phyloP scores from a whole-genome alignment of 2,329 filamentous ascomycete species.

The Pseudocercospora fuligena region DNA sequence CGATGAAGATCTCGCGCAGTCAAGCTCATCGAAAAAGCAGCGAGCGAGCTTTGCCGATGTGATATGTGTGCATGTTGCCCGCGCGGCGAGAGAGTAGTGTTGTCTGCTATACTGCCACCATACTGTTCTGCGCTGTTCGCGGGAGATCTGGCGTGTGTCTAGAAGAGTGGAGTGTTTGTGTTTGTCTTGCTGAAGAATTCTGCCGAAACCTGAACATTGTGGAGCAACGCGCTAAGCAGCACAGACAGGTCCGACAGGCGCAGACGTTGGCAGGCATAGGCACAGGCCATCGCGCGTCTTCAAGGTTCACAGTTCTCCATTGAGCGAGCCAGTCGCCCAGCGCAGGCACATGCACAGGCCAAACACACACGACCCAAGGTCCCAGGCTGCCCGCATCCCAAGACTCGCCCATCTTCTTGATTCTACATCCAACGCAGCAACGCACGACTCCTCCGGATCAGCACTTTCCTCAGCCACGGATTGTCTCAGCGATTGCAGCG shows the following conservation, averaged over 20 bases:
- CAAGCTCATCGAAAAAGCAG: neutral
- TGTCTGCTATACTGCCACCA: neutral
- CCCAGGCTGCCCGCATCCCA: neutral
- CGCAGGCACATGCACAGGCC: neutral
- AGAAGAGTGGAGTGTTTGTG: neutral
- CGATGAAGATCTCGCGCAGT: neutral
- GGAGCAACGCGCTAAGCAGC: neutral
- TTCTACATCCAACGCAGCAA: neutral
- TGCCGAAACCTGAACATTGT: neutral
- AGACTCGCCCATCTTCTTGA: neutral
- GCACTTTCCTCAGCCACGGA: neutral
- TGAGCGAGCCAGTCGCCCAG: too few relatives aligned
- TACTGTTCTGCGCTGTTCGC: neutral
- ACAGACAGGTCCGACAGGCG: neutral
- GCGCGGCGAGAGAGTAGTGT: neutral
- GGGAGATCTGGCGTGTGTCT: too few relatives aligned
- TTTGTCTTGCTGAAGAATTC: neutral
- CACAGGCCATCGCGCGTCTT: neutral
- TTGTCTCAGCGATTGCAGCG: constrained; percentile 10
- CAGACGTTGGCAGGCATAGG: neutral
- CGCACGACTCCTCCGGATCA: neutral
- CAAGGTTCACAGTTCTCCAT: too few relatives aligned
- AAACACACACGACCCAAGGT: neutral
- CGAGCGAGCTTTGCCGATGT: constrained; percentile 6
- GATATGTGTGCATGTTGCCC: neutral